phyloP scores from a whole-genome alignment of 164 flowering plant species.

The Liriodendron chinense region DNA sequence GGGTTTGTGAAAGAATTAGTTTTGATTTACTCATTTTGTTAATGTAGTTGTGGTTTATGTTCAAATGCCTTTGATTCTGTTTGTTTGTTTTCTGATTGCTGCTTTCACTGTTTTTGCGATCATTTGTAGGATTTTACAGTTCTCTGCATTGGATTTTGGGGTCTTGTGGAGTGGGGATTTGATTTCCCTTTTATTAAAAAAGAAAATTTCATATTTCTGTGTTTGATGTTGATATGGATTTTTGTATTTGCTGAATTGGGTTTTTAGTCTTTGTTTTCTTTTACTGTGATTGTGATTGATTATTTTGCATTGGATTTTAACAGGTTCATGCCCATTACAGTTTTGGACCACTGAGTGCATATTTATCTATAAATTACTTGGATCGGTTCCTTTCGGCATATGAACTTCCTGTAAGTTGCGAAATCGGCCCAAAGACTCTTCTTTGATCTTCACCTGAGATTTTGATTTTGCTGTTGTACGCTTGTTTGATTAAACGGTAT shows the following conservation, averaged over 20 bases:
- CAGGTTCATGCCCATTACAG: constrained; percentile 68
- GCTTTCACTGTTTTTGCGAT: background rate
- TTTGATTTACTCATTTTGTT: background rate
- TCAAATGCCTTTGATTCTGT: background rate
- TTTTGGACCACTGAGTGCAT: constrained; percentile 74
- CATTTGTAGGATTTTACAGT: background rate
- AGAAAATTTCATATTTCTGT: no score
- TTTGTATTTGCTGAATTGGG: constrained; percentile 4
- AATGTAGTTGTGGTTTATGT: background rate
- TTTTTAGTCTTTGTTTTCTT: constrained; percentile 2
- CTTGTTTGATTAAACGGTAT: background rate
- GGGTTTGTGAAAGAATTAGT: background rate
- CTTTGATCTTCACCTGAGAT: background rate
- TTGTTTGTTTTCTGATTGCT: background rate
- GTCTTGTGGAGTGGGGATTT: background rate
- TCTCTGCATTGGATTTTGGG: background rate
- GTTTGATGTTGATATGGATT: background rate
- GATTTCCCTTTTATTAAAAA: background rate
- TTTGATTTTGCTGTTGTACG: background rate
- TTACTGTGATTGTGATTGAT: constrained; percentile 9
- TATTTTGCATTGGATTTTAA: constrained; percentile 11
- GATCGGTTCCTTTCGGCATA: constrained; percentile 81
- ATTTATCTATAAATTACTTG: constrained; percentile 70
- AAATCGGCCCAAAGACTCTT: background rate
- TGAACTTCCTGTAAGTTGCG: constrained; percentile 76